Percentiles rank a stretch among this genome's conserved stretches.
phyloP scores from a whole-genome alignment of 805 yeast genomes.

The Dipodascus geniculatus region DNA sequence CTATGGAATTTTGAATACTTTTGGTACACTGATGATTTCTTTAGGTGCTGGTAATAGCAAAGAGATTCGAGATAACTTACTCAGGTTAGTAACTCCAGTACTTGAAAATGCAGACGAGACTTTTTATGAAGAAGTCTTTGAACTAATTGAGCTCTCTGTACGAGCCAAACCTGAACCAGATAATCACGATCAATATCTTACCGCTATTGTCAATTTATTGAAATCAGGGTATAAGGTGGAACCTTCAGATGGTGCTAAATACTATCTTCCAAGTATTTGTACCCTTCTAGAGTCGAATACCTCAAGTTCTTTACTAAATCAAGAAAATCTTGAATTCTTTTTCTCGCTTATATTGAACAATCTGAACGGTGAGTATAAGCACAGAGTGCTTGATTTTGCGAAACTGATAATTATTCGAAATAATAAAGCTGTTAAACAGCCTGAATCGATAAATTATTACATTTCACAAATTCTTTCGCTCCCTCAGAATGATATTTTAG shows the following conservation, averaged over 20 bases:
- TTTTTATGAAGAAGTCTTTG: background rate
- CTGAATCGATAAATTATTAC: background rate
- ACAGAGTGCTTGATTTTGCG: background rate
- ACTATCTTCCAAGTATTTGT: background rate
- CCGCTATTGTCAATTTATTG: background rate
- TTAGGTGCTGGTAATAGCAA: conserved; percentile 55
- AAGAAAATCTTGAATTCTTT: background rate
- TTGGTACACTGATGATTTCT: conserved; percentile 69
- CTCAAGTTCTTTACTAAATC: background rate
- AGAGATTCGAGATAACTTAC: conserved; percentile 53
- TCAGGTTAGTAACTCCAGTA: conserved; percentile 57
- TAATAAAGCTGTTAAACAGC: background rate
- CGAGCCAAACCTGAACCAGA: background rate
- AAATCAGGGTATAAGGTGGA: background rate
- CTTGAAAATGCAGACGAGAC: conserved; percentile 48
- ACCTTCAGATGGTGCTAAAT: background rate
- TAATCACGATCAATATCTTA: background rate
- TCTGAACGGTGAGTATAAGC: background rate
- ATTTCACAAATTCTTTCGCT: background rate
- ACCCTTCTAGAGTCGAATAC: background rate
- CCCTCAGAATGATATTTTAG: background rate
- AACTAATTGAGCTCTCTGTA: background rate
- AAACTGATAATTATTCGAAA: background rate
- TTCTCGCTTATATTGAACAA: background rate
- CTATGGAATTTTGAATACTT: conserved; percentile 66